These are phyloP conservation scores for Auriscalpium microsporum DNA, from an alignment of 768 basidiomycete species.

Conservation along the genomic window DNA sequence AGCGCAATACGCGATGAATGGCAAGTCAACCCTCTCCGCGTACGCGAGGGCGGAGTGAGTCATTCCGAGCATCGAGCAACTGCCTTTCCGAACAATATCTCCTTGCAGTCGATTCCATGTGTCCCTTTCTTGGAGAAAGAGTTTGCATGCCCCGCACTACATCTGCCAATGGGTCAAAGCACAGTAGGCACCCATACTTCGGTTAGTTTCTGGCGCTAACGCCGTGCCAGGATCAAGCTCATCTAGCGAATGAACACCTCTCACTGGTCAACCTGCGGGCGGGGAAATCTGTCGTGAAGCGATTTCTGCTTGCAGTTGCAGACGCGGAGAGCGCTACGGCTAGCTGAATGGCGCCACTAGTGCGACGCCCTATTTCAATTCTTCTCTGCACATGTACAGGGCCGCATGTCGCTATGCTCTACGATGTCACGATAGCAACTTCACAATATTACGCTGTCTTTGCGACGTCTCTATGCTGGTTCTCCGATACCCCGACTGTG, in stretches of 20 bases:
- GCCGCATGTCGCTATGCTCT: no score
- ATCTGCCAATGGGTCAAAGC: constrained; percentile 92
- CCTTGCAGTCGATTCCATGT: constrained; percentile 77
- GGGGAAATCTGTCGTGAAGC: constrained; percentile 70
- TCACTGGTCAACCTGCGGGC: constrained; percentile 72
- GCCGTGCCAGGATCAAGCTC: constrained; percentile 70
- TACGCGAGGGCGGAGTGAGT: constrained; percentile 86
- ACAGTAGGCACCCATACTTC: constrained; percentile 40
- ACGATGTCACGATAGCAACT: no score
- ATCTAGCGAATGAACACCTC: constrained; percentile 89
- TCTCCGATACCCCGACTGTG: no score
- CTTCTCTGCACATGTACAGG: no score
- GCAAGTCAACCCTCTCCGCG: constrained; percentile 77
- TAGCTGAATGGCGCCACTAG: no score
- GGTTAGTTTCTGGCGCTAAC: not conserved
- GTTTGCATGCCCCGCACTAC: constrained; percentile 82
- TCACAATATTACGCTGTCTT: no score
- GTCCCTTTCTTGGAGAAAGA: constrained; percentile 90
- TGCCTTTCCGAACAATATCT: not conserved
- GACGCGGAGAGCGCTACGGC: not conserved
- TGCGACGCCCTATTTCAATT: no score
- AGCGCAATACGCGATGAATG: constrained; percentile 79
- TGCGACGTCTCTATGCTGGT: no score
- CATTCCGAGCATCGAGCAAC: no score
- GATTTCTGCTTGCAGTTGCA: constrained; percentile 55